Base-by-base conservation (phyloP, 2,329 filamentous ascomycete species). In the Corniculantispora saksenae region DNA sequence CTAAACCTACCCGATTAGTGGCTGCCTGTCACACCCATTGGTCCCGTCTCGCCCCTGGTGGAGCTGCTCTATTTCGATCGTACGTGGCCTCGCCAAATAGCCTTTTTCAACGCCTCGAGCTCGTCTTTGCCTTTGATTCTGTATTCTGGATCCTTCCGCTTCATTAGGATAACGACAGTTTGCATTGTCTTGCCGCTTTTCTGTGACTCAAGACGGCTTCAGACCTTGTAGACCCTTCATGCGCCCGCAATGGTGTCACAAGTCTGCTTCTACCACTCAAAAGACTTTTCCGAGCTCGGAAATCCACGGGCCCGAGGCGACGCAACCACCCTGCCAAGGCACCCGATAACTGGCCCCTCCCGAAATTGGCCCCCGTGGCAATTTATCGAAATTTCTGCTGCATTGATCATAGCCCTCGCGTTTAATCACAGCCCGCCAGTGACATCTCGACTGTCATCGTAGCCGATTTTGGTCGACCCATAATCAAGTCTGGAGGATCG, bases 1-100 rank as follows among this genome's bases (percentile, higher is more conserved):
- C 38, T 3, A 55, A 62, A 55, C 50, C 27, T 62, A 15, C 60
- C 60, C 60, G 60, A 62, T 62, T 62, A 55, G 60, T 55, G 50
- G 17, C 27, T 6, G 40, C 17, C 50, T 23, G 15, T 55, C n/a
- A 4, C 51, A 35, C 25, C 38, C 38, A 62, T 62, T 62, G 60
- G 60, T 50, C 27, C 50, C 35, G 6, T 47, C 19, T 38, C 12
- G 1, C 32, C 12, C 50, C 48, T 27, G 3, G 60, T 62, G 60
- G 60, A 55, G 50, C 25, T 23, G 38, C 19, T 12, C 21, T 21
- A n/a, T 29, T 53, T 55, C 35, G 23, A 61, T 29, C 59, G 35
- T 45, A 54, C 59, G 59, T 61, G 43, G 45, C 56, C 57, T 50
- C 23, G 57, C 27, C n/a, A 60, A 60, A 47, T 58, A 58, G 55